phyloP scores from a whole-genome alignment of 139 green algal species.

The Pseudopediastrum boryanum region DNA sequence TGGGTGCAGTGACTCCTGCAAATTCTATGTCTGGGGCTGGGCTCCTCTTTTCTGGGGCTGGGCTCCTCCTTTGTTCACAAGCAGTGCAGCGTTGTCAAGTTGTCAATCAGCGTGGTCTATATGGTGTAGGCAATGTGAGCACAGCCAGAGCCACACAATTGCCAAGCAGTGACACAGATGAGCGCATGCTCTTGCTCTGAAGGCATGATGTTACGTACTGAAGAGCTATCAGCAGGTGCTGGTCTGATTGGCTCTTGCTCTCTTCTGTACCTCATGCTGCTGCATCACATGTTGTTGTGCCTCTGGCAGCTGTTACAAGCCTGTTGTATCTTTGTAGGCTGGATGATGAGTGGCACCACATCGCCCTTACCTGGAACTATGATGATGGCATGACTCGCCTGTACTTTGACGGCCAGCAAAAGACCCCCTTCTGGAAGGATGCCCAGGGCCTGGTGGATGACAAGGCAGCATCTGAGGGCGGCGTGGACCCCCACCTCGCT shows the following conservation, averaged over 20 bases:
- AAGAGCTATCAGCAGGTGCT: too few relatives aligned
- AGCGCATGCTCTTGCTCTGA: too few relatives aligned
- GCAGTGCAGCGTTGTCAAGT: too few relatives aligned
- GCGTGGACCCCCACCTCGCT: constrained; percentile 66
- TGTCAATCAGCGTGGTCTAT: too few relatives aligned
- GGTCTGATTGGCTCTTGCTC: neutral
- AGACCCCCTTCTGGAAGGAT: constrained; percentile 69
- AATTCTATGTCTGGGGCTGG: too few relatives aligned
- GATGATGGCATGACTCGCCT: constrained; percentile 60
- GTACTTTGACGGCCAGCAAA: constrained; percentile 74
- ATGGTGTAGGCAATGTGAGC: too few relatives aligned
- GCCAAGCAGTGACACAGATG: too few relatives aligned
- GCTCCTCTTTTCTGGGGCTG: too few relatives aligned
- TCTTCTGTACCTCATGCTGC: neutral
- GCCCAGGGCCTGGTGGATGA: constrained; percentile 36
- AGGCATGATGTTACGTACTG: too few relatives aligned
- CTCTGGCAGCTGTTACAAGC: neutral
- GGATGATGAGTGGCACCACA: constrained; percentile 84
- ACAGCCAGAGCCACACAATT: too few relatives aligned
- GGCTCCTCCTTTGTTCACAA: too few relatives aligned
- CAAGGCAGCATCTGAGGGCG: constrained; percentile 50
- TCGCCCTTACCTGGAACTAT: constrained; percentile 78
- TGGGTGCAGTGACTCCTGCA: too few relatives aligned
- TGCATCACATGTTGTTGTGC: neutral
- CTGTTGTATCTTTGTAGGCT: constrained; percentile 50